phyloP scores from a whole-genome alignment of 352 stramenopile species.

The Globisporangium okanoganense region DNA sequence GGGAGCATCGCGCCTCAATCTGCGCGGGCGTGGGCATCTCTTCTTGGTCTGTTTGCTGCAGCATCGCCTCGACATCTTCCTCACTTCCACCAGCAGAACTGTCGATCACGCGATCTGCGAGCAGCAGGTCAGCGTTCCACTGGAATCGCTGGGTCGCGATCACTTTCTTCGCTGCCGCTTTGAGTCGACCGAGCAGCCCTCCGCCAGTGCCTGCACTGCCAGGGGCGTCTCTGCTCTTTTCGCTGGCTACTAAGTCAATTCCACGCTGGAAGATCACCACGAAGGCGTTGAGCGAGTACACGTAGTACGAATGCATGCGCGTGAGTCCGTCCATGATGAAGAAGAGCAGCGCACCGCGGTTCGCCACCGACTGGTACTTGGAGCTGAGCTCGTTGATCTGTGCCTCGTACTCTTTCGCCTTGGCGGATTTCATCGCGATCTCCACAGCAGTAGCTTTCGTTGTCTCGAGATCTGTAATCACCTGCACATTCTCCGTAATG shows the following conservation, averaged over 20 bases:
- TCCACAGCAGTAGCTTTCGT: constrained; percentile 89
- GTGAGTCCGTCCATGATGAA: constrained; percentile 93
- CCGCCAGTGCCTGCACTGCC: constrained; percentile 18
- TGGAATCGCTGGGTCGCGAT: constrained; percentile 83
- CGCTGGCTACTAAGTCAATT: constrained; percentile 84
- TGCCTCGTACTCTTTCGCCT: constrained; percentile 64
- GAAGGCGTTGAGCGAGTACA: constrained; percentile 95
- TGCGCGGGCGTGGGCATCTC: constrained; percentile 44
- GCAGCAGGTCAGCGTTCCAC: constrained; percentile 82
- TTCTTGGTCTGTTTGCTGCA: constrained; percentile 66
- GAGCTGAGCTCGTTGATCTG: constrained; percentile 84
- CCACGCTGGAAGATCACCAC: constrained; percentile 94
- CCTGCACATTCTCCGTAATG: constrained; percentile 94
- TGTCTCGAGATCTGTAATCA: constrained; percentile 93
- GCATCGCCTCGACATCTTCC: constrained; percentile 55
- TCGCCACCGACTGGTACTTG: constrained; percentile 92
- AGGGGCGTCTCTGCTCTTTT: constrained; percentile 25
- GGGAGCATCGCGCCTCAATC: constrained; percentile 51
- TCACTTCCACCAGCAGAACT: constrained; percentile 24
- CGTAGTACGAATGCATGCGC: constrained; percentile 94
- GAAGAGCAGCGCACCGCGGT: constrained; percentile 91
- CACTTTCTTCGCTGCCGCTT: constrained; percentile 80
- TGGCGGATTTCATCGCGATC: constrained; percentile 80
- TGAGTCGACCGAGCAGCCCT: constrained; percentile 55
- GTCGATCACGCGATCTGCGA: constrained; percentile 66